phyloP scores from a whole-genome alignment of 306 rosid species.

The Inga laurina region DNA sequence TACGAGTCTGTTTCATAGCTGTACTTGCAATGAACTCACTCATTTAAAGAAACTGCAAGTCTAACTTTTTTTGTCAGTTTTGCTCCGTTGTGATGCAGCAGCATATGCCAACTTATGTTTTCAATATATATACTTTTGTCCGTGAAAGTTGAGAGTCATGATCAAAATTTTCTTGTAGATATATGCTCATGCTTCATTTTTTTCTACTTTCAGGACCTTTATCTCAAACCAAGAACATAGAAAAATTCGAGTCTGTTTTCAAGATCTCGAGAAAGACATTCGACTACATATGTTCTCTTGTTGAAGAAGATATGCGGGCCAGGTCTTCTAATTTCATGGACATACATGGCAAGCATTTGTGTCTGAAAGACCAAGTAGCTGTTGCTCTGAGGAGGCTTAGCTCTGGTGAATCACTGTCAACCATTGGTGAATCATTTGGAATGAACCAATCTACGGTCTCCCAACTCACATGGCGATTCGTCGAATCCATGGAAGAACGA shows the following conservation, averaged over 20 bases:
- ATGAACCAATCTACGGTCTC: constrained; percentile 83
- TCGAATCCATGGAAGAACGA: constrained; percentile 86
- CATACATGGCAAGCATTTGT: constrained; percentile 60
- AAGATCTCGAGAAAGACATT: constrained; percentile 82
- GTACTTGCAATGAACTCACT: background rate
- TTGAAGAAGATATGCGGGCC: constrained; percentile 64
- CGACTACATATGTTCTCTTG: constrained; percentile 83
- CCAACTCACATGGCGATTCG: constrained; percentile 86
- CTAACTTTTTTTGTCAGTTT: constrained; percentile 7
- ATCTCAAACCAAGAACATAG: constrained; percentile 48
- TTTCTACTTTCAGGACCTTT: constrained; percentile 61
- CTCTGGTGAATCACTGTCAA: constrained; percentile 80
- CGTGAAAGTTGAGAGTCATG: constrained; percentile 4
- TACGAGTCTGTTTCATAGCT: background rate
- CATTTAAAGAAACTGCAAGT: background rate
- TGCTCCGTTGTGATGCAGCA: constrained; percentile 1
- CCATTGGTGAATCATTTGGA: constrained; percentile 70
- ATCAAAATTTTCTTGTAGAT: background rate
- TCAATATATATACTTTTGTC: background rate
- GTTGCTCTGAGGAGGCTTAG: constrained; percentile 87
- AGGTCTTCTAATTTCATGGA: constrained; percentile 53
- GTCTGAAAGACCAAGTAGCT: constrained; percentile 81
- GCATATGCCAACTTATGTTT: background rate
- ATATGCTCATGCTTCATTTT: constrained; percentile 20
- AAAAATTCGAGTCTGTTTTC: constrained; percentile 76